Evolutionary conservation across 805 yeast species (phyloP).

Genomic region (Saccharomyces mikatae): DNA sequence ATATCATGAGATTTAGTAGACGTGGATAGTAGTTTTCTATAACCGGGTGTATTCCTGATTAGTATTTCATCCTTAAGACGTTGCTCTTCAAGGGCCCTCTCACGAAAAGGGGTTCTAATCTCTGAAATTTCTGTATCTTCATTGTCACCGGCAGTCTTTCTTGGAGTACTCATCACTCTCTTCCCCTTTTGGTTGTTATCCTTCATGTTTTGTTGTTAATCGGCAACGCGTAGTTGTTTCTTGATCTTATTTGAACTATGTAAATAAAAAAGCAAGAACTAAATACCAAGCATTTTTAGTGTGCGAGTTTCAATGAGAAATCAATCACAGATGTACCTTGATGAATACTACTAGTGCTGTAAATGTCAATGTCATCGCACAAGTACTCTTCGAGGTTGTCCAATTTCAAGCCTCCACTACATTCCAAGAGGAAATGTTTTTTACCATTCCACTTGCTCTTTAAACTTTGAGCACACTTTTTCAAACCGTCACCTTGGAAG

Average conservation of each 20-base stretch:
- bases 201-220: neutral
- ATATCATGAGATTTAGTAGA: slow-evolving; percentile 1
- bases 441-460: slow-evolving; percentile 46
- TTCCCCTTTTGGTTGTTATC: neutral
- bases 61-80: slow-evolving; percentile 14
- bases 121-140: slow-evolving; percentile 5
- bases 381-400: slow-evolving; percentile 57
- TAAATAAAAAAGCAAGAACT: neutral
- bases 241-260: neutral
- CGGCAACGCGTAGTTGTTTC: neutral
- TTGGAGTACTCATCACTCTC: slow-evolving; percentile 11
- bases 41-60: slow-evolving; percentile 18
- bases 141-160: neutral
- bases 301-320: slow-evolving; percentile 65
- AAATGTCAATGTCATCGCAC: slow-evolving; percentile 76
- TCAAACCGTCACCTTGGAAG: slow-evolving; percentile 60
- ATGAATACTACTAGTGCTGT: slow-evolving; percentile 84
- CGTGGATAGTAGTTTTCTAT: slow-evolving; percentile 3
- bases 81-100: slow-evolving; percentile 20
- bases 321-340: slow-evolving; percentile 85
- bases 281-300: neutral
- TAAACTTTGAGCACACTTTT: slow-evolving; percentile 53
- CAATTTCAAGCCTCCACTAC: slow-evolving; percentile 83
- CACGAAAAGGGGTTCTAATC: slow-evolving; percentile 20
- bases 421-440: slow-evolving; percentile 63